phyloP scores from a whole-genome alignment of 257 asterid species.

The Solanum corneliomulleri region DNA sequence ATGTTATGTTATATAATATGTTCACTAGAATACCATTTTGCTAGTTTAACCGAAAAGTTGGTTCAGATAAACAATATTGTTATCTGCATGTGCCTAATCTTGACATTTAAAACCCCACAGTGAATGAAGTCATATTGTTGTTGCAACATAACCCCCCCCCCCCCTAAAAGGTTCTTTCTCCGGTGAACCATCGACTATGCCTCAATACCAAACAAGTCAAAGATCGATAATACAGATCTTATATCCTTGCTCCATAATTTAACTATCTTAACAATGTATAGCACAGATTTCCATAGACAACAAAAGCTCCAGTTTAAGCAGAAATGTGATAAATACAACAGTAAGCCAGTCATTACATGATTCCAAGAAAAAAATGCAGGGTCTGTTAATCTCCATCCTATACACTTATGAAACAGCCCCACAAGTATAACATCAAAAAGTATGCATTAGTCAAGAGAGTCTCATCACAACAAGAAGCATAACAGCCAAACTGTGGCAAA shows the following conservation, averaged over 20 bases:
- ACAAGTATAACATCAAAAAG: background rate
- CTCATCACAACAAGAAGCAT: background rate
- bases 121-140: background rate
- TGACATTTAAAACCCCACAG: background rate
- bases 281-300: background rate
- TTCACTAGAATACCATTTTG: background rate
- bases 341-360: background rate
- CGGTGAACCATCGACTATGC: background rate
- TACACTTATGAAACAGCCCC: constrained; percentile 3
- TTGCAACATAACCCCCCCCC: background rate
- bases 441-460: background rate
- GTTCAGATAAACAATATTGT: background rate
- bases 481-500: background rate
- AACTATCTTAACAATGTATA: background rate
- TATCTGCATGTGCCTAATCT: background rate
- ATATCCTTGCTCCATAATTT: background rate
- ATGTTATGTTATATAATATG: background rate
- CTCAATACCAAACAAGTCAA: background rate
- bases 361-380: background rate
- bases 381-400: background rate
- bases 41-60: no score
- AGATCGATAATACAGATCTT: background rate
- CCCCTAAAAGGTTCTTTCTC: background rate
- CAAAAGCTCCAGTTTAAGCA: background rate
- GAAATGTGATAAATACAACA: background rate